These are phyloP conservation scores for Phanerochaete sordida DNA, from an alignment of 768 basidiomycete genomes.

Conservation along the genomic window DNA sequence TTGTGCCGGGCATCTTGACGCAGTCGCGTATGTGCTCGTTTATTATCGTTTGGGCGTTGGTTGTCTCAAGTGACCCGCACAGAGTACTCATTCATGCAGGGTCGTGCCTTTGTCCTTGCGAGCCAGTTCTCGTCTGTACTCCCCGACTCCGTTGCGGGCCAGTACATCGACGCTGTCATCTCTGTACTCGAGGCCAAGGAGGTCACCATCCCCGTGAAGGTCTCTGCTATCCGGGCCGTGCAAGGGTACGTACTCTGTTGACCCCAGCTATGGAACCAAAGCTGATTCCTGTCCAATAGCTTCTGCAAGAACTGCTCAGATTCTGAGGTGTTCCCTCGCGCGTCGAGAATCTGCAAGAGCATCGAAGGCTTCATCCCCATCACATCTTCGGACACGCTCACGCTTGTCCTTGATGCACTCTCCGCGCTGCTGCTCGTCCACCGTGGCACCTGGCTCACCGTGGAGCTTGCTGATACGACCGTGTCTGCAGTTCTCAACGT, in stretches of 20 bases:
- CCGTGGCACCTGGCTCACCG: slow-evolving; percentile 67
- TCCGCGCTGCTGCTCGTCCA: slow-evolving; percentile 61
- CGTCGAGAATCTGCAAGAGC: slow-evolving; percentile 71
- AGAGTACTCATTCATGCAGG: slow-evolving; percentile 94
- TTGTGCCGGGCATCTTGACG: slow-evolving; percentile 74
- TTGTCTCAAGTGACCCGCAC: neutral
- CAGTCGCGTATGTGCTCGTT: slow-evolving; percentile 59
- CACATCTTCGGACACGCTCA: slow-evolving; percentile 84
- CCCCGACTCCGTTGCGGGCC: slow-evolving; percentile 66
- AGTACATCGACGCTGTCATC: slow-evolving; percentile 86
- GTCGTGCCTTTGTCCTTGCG: slow-evolving; percentile 91
- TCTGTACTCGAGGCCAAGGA: slow-evolving; percentile 74
- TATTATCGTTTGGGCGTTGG: neutral
- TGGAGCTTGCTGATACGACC: slow-evolving; percentile 62
- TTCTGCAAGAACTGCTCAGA: slow-evolving; percentile 68
- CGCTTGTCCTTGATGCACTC: slow-evolving; percentile 83
- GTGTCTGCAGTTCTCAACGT: slow-evolving; percentile 69
- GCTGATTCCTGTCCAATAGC: slow-evolving; percentile 31
- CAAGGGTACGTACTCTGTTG: slow-evolving; percentile 65
- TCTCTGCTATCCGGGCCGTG: slow-evolving; percentile 91
- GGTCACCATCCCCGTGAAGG: slow-evolving; percentile 82
- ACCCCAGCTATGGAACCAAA: neutral
- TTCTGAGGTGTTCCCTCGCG: slow-evolving; percentile 57
- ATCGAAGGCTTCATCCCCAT: slow-evolving; percentile 80
- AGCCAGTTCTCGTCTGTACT: slow-evolving; percentile 81